A percentile compares a stretch with the other conserved stretches of the same genome.
Conservation (phyloP, 352 stramenopile genomes). For the Pythium phragmiticola region DNA sequence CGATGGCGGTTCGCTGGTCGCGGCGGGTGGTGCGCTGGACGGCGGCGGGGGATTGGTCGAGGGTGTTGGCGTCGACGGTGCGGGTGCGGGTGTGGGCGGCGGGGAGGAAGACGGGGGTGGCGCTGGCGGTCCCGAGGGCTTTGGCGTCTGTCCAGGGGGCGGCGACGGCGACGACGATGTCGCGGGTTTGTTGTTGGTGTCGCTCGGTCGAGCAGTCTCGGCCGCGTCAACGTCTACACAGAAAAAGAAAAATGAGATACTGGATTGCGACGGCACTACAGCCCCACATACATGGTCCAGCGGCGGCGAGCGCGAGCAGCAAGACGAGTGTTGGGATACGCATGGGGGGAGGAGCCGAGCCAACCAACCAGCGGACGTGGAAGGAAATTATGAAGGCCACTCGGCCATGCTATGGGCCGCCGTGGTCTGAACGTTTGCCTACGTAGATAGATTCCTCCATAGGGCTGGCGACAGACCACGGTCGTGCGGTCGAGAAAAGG, state of each 20-base stretch:
- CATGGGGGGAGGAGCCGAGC: neutral
- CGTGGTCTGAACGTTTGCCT: too few relatives aligned
- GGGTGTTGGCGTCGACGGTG: neutral
- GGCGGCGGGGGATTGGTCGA: neutral
- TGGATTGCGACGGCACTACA: neutral
- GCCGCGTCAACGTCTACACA: neutral
- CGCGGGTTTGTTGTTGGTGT: constrained; percentile 35
- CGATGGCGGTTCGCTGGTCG: neutral
- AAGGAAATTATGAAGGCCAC: neutral
- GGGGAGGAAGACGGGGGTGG: constrained; percentile 5
- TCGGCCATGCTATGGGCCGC: neutral
- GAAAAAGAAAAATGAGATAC: constrained; percentile 1
- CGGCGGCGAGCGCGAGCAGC: neutral
- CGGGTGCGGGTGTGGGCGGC: constrained; percentile 4
- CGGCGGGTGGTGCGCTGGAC: neutral
- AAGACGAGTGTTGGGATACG: neutral
- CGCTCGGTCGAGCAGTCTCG: constrained; percentile 24
- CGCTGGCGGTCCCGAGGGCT: constrained; percentile 4
- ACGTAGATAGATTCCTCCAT: too few relatives aligned
- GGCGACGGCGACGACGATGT: constrained; percentile 12
- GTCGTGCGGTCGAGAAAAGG: too few relatives aligned
- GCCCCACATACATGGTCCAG: neutral
- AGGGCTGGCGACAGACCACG: neutral
- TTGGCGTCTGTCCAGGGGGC: constrained; percentile 7
- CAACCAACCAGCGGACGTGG: neutral